phyloP scores from a whole-genome alignment of 2,329 filamentous ascomycete genomes.

The Clonostachys byssicola region DNA sequence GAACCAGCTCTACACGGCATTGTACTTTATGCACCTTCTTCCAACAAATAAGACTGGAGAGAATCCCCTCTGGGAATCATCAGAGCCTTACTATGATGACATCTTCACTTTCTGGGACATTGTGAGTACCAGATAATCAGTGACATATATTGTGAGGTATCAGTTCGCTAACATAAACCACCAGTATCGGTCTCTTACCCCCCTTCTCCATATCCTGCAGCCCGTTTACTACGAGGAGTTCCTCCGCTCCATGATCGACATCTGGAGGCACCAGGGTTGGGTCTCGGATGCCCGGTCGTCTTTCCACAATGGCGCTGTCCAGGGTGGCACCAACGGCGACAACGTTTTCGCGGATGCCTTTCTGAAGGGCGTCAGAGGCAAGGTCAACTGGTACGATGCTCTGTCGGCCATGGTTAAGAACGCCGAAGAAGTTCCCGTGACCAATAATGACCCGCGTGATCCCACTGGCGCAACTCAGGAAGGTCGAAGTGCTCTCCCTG shows the following conservation, averaged over 20 bases:
- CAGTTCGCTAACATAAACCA: not conserved
- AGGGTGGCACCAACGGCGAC: conserved; percentile 68
- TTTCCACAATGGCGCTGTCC: conserved; percentile 64
- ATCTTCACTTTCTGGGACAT: conserved; percentile 66
- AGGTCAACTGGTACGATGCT: conserved; percentile 59
- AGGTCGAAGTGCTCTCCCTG: conserved; percentile 63
- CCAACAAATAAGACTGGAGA: conserved; percentile 69
- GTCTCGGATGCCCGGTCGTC: conserved; percentile 63
- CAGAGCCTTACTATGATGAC: conserved; percentile 68
- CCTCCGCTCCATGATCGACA: conserved; percentile 63
- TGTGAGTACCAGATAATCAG: conserved; percentile 5
- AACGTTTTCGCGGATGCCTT: conserved; percentile 71
- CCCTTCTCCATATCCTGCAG: conserved; percentile 62
- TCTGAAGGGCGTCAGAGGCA: conserved; percentile 60
- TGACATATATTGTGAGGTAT: not conserved
- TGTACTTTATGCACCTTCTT: conserved; percentile 68
- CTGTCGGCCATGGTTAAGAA: conserved; percentile 63
- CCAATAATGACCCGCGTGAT: conserved; percentile 54
- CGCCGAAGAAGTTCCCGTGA: conserved; percentile 57
- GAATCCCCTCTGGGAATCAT: conserved; percentile 60
- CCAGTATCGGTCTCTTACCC: conserved; percentile 58
- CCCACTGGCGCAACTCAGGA: conserved; percentile 60
- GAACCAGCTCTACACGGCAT: conserved; percentile 58
- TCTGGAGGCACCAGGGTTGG: conserved; percentile 61
- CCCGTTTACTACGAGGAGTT: conserved; percentile 60